Base-by-base conservation (phyloP, 2,329 filamentous ascomycete genomes). In the Beauveria bassiana region DNA sequence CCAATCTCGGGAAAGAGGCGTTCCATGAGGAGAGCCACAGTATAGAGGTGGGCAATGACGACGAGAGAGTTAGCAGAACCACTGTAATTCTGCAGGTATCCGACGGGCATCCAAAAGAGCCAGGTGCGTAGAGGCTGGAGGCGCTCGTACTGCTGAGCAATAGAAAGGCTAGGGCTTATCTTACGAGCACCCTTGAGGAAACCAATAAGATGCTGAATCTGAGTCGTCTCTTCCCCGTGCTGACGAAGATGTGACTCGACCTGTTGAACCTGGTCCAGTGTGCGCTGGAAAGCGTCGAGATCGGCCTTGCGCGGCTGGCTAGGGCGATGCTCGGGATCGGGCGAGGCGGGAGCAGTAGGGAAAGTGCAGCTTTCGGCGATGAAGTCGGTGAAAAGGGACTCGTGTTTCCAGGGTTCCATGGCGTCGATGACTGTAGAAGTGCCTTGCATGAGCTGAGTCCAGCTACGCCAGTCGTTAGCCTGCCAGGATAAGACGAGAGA, bases 401-500 rank as follows among this genome's bases (percentile, higher is more conserved):
- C 89, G 68, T 96, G 87, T 74, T 91, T 91, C 92, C 91, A 96
- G 16, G 86, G 82, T 65, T 93, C 89, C 92, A 98, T 98, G 49
- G 90, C 89, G 69, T 91, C 87, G 66, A 97, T 89, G 59, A 98
- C 91, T 61, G 90, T 93, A 61, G 90, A 91, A 64, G 93, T 93
- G 63, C 93, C 93, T 70, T 93, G 90, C 81, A 96, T 95, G 63
- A 97, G 79, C 66, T 93, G 93, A 65, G 89, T 91, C 93, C 93
- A 98, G 75, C 88, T 90, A 73, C 88, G 88, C 93, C 93, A 98
- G 78, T 98, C 93, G 63, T 88, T 95, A 61, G 91, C 90, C 78
- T 98, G 93, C 93, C 95, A 98, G 43, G 93, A 96, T 55, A 99
- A 82, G 53, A 98, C 84, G 50, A 97, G 86, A 28, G 93, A 97